A percentile compares a stretch with the other conserved stretches of the same genome.
phyloP scores from a whole-genome alignment of 768 basidiomycete species.

The Phlegmacium glaucopus region DNA sequence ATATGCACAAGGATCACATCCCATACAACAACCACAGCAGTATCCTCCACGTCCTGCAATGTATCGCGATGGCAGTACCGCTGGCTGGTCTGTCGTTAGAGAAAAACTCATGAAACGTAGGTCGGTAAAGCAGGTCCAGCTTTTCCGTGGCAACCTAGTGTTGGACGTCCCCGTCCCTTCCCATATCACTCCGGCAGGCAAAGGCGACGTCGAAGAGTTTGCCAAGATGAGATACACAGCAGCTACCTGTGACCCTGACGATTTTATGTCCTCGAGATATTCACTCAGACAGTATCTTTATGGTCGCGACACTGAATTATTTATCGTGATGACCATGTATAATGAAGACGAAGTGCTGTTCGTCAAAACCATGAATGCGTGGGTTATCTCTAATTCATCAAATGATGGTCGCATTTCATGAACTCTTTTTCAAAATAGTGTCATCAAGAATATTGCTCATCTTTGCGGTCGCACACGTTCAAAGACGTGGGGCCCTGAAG shows the following conservation, averaged over 20 bases:
- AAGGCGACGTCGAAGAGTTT: conserved; percentile 65
- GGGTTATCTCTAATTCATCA: conserved; percentile 23
- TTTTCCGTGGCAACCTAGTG: conserved; percentile 80
- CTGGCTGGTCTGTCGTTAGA: conserved; percentile 64
- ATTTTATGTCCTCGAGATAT: conserved; percentile 76
- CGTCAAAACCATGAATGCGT: conserved; percentile 82
- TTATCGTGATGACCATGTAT: conserved; percentile 97
- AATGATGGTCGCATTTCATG: conserved; percentile 3
- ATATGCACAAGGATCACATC: conserved; percentile 21
- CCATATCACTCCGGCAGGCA: conserved; percentile 70
- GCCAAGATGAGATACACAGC: conserved; percentile 87
- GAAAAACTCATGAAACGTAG: conserved; percentile 84
- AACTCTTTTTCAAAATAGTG: conserved; percentile 36
- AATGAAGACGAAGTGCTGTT: conserved; percentile 88
- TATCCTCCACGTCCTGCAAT: conserved; percentile 62
- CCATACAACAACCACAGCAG: conserved; percentile 43
- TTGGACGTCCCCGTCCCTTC: conserved; percentile 80
- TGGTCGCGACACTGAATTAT: conserved; percentile 83
- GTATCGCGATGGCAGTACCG: conserved; percentile 41
- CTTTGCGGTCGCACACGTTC: conserved; percentile 67
- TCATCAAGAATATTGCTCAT: conserved; percentile 84
- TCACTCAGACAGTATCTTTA: conserved; percentile 77
- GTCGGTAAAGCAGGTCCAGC: conserved; percentile 74
- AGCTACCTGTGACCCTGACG: conserved; percentile 86
- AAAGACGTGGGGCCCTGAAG: conserved; percentile 83